phyloP scores from a whole-genome alignment of 2,329 filamentous ascomycete genomes.

The Raffaelea albimanens region DNA sequence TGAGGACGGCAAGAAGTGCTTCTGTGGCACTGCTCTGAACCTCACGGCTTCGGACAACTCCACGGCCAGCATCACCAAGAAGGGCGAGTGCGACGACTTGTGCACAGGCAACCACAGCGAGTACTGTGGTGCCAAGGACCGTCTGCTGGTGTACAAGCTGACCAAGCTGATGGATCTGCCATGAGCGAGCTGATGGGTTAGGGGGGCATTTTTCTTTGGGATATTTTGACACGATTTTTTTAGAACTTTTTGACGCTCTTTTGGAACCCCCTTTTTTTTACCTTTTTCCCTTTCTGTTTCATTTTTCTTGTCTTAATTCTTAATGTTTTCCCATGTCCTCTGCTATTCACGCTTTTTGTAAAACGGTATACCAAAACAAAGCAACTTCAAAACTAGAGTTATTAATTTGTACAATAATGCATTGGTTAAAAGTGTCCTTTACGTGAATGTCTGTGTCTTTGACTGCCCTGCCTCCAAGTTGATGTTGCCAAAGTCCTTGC shows the following conservation, averaged over 20 bases:
- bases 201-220: not conserved
- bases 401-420: no score
- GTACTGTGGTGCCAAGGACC: slow-evolving; percentile 8
- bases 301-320: not conserved
- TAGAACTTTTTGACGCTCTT: not conserved
- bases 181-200: not conserved
- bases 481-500: no score
- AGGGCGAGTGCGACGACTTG: slow-evolving; percentile 3
- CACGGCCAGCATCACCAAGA: slow-evolving; percentile 1
- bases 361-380: no score
- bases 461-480: no score
- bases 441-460: no score
- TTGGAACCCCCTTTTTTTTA: not conserved
- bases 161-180: not conserved
- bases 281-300: not conserved
- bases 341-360: no score
- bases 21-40: slow-evolving; percentile 23
- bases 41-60: slow-evolving; percentile 15
- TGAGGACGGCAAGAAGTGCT: slow-evolving; percentile 30
- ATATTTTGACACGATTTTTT: not conserved
- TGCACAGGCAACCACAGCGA: slow-evolving; percentile 11
- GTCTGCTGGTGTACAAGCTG: slow-evolving; percentile 12
- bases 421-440: no score
- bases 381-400: no score
- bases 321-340: no score